A percentile compares a stretch with the other conserved stretches of the same genome.
phyloP scores from a whole-genome alignment of 2,329 filamentous ascomycete genomes.

The Alternaria metachromatica region DNA sequence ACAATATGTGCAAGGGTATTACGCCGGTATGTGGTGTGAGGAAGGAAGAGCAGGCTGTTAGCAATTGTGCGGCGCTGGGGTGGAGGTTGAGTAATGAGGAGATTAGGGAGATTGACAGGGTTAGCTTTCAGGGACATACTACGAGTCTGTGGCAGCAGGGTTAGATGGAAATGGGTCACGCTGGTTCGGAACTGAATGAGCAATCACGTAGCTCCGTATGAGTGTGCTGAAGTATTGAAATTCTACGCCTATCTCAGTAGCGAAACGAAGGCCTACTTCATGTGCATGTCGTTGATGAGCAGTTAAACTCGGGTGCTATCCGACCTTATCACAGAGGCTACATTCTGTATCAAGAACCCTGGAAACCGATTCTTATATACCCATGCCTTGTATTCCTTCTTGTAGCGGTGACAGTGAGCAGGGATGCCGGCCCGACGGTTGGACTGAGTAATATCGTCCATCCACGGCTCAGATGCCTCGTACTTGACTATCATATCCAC shows the following conservation, averaged over 20 bases:
- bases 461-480: neutral
- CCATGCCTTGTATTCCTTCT: neutral
- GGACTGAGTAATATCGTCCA: neutral
- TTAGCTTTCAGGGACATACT: constrained; percentile 33
- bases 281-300: neutral
- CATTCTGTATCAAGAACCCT: neutral
- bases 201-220: too few relatives aligned
- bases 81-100: constrained; percentile 54
- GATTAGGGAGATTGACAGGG: constrained; percentile 50
- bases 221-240: too few relatives aligned
- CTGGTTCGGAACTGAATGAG: too few relatives aligned
- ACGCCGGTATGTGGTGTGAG: constrained; percentile 53
- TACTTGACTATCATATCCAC: neutral
- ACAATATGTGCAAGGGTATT: constrained; percentile 54
- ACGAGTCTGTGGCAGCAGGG: constrained; percentile 54
- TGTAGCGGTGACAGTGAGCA: neutral
- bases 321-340: neutral
- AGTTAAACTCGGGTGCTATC: neutral
- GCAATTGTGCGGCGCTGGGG: constrained; percentile 50
- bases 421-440: neutral
- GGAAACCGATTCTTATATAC: neutral
- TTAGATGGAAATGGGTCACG: constrained; percentile 12
- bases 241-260: neutral
- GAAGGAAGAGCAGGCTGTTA: constrained; percentile 50
- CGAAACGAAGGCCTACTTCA: neutral